Evolutionary conservation across 2,329 filamentous ascomycete species (phyloP).

Genomic region (Diatrype stigma): DNA sequence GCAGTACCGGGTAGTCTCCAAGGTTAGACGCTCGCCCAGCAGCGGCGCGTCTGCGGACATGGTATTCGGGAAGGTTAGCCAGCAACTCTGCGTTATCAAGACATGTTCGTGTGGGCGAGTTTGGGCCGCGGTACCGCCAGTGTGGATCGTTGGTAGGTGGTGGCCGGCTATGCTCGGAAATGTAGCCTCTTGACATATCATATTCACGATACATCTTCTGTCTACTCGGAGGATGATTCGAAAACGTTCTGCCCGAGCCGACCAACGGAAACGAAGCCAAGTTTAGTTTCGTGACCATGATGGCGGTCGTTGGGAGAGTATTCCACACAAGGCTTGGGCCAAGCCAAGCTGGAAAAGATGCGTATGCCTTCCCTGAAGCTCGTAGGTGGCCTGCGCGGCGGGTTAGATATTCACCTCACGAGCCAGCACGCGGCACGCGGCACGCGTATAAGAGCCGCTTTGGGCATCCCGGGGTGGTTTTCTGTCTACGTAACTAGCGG

Average conservation of each 20-base stretch:
- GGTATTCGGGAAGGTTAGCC: no score
- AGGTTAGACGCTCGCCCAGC: no score
- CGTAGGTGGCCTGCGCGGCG: not conserved
- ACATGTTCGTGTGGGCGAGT: no score
- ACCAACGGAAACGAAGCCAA: not conserved
- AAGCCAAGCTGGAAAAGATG: not conserved
- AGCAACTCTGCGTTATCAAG: no score
- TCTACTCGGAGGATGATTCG: not conserved
- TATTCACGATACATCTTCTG: not conserved
- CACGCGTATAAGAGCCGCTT: not conserved
- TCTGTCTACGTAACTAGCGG: not conserved
- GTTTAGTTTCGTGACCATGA: not conserved
- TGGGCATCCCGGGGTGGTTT: not conserved
- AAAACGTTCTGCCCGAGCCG: not conserved
- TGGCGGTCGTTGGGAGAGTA: not conserved
- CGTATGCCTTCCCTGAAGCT: not conserved
- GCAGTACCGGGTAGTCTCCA: no score
- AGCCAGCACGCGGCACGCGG: not conserved
- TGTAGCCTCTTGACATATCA: not conserved
- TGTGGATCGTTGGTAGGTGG: no score
- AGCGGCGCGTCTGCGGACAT: no score
- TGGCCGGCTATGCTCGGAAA: no score
- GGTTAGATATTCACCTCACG: not conserved
- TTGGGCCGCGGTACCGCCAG: no score
- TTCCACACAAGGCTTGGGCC: not conserved